A percentile compares a stretch with the other conserved stretches of the same genome.
These are phyloP conservation scores for Stereum hirsutum DNA, from an alignment of 1,284 basidiomycete genomes.

Conservation along the genomic window DNA sequence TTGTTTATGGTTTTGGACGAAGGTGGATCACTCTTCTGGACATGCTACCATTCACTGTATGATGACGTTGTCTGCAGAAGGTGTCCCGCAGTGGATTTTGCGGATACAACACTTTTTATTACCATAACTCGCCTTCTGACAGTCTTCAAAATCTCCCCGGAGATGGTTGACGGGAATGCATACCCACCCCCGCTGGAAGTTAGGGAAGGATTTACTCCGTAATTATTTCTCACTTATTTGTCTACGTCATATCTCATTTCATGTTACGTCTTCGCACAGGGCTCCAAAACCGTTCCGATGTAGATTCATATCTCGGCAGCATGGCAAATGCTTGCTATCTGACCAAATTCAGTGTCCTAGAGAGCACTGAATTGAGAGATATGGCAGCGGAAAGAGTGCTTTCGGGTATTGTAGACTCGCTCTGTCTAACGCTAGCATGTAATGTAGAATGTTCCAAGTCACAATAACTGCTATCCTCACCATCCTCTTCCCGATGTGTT, in stretches of 20 bases:
- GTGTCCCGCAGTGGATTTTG: neutral
- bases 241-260: neutral
- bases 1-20: conserved; percentile 12
- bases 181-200: neutral
- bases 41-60: no score
- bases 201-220: neutral
- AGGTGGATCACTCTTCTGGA: conserved; percentile 7
- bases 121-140: neutral
- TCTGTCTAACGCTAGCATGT: no score
- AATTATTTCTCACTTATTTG: neutral
- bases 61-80: neutral
- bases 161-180: neutral
- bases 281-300: neutral
- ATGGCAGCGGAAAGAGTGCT: no score
- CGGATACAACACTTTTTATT: neutral
- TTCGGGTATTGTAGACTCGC: no score
- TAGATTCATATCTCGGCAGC: neutral
- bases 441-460: no score
- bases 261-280: neutral
- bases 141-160: neutral
- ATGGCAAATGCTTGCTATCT: neutral
- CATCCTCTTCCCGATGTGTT: no score
- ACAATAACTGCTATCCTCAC: no score
- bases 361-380: no score
- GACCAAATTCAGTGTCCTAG: no score